Base-by-base conservation (phyloP, 2,329 filamentous ascomycete genomes). In the Exophiala sideris region DNA sequence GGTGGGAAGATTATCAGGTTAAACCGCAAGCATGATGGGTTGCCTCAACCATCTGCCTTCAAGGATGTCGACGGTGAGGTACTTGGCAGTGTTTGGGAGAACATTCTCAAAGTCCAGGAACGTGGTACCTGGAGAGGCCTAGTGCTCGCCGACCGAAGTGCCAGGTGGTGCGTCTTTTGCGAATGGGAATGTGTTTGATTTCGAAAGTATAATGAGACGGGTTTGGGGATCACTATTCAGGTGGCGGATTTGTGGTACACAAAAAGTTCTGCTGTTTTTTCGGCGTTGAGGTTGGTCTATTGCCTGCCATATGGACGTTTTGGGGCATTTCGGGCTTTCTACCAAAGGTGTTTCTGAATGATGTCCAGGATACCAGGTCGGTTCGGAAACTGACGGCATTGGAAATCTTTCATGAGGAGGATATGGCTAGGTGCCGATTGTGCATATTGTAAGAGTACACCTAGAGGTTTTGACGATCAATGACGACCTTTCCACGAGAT, bases 1-100 rank as follows among this genome's bases (percentile, higher is more conserved):
- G 88, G 87, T 29, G 94, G 95, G 57, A 97, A 97, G 75, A 97
- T 99, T 63, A 81, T 97, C 55, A 80, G 94, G 49, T 77, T 78
- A 32, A 76, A 69, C 24, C 71, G 76, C 21, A 77, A 76, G 58
- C 70, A 72, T 5, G 76, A 78, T 39, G 73, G 76, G 51, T 71
- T 74, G 67, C 68, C 66, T 5, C 73, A 75, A 58, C 67, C 68
- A 7, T 63, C 64, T 3, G 68, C 70, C 5, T 44, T 59, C 42
- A 55, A 38, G 39, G 61, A 63, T 12, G 48, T 64, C 7, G 61
- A 66, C 45, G 67, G 68, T 10, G 66, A 65, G 48, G 70, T 72
- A 0, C 73, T 83, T 57, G 82, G 81, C 11, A 84, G 76, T 45
- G 73, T 78, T 2, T 86, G 83, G 83, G 83, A 86, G 68, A 85